phyloP scores from a whole-genome alignment of 1,284 basidiomycete genomes.

The Cystobasidium sp. region DNA sequence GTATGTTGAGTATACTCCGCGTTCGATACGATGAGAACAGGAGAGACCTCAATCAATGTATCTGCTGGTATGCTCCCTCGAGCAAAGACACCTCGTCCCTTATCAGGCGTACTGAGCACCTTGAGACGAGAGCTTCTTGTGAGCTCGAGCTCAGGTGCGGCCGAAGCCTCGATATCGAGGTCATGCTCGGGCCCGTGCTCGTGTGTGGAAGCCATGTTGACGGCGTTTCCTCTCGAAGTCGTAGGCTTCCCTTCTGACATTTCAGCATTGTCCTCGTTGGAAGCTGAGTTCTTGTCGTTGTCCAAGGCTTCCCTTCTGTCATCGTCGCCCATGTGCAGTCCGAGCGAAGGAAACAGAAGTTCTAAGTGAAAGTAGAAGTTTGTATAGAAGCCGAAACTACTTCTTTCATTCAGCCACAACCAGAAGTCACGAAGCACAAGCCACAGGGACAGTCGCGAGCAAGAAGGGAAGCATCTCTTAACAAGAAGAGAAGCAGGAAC shows the following conservation, averaged over 20 bases:
- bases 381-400: not conserved
- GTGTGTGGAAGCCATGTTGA: not conserved
- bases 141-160: slow-evolving; percentile 7
- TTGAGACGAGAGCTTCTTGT: slow-evolving; percentile 4
- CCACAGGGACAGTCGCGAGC: not conserved
- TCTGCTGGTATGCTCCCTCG: slow-evolving; percentile 65
- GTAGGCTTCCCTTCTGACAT: slow-evolving; percentile 6
- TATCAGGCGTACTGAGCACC: slow-evolving; percentile 33
- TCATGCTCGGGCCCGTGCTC: not conserved
- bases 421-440: not conserved
- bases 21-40: slow-evolving; percentile 76
- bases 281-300: not conserved
- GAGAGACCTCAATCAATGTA: slow-evolving; percentile 78
- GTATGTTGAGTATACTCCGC: slow-evolving; percentile 66
- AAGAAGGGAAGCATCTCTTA: not conserved
- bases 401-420: slow-evolving; percentile 5
- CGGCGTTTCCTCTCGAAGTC: not conserved
- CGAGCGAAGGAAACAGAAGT: slow-evolving; percentile 3
- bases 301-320: slow-evolving; percentile 6
- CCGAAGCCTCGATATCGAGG: not conserved
- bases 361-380: not conserved
- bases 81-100: slow-evolving; percentile 59
- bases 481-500: not conserved
- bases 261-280: slow-evolving; percentile 5
- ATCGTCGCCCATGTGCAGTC: slow-evolving; percentile 20